Evolutionary conservation across 306 rosid species (phyloP).

Genomic region (Quercus cerris): DNA sequence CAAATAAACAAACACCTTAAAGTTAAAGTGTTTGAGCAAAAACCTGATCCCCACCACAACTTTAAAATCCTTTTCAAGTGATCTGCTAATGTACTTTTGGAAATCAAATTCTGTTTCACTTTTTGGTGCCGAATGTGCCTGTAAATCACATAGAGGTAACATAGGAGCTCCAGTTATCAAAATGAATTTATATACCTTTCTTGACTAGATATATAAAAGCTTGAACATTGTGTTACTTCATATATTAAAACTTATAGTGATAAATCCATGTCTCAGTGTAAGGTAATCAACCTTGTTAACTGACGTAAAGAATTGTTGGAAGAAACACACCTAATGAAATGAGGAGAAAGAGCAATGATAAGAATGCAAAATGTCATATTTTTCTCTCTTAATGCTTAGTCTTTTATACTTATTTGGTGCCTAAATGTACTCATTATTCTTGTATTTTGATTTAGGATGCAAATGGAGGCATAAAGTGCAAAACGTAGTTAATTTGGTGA

Average conservation of each 20-base stretch:
- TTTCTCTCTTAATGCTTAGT: too few species aligned
- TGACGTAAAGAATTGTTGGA: conserved; percentile 72
- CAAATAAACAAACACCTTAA: conserved; percentile 12
- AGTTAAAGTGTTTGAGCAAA: background rate
- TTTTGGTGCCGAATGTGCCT: conserved; percentile 79
- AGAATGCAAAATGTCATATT: too few species aligned
- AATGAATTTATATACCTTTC: background rate
- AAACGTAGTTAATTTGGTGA: too few species aligned
- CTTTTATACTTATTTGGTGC: too few species aligned
- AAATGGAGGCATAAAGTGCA: too few species aligned
- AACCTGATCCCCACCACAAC: conserved; percentile 83
- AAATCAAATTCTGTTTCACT: conserved; percentile 62
- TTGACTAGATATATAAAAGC: background rate
- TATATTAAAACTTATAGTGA: conserved; percentile 44
- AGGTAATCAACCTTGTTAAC: conserved; percentile 69
- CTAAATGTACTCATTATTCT: too few species aligned
- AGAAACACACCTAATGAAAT: conserved; percentile 64
- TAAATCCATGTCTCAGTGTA: conserved; percentile 80
- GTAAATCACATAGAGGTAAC: conserved; percentile 19
- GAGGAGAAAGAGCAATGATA: background rate
- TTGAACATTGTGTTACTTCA: background rate
- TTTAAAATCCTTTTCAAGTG: conserved; percentile 87
- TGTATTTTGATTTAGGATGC: too few species aligned
- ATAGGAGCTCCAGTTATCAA: background rate
- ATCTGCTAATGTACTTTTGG: conserved; percentile 63